Base-by-base conservation (phyloP, 768 basidiomycete species). In the Lentinula aciculospora region DNA sequence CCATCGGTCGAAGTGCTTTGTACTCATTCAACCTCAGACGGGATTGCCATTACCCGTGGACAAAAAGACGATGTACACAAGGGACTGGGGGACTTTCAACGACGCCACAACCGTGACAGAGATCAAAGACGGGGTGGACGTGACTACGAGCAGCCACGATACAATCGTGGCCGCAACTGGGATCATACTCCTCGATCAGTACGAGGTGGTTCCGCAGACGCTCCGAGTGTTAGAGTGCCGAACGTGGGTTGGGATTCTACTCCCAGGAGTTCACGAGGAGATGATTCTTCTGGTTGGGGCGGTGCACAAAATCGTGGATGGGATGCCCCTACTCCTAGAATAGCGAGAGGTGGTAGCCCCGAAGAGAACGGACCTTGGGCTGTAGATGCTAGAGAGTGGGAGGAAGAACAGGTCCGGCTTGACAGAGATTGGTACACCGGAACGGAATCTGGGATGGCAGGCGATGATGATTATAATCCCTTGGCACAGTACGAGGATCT, bases 391-490 rank as follows among this genome's bases (percentile, higher is more conserved):
- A 78, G 89, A 50, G 96, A 97, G 66, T 99, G 96, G 97, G 97
- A 98, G 70, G 96, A 98, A 65, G 97, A 98, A 69, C 94, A 97
- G 69, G 80, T 94, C 12, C 80, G 81, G 59, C 67, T 98, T 66
- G 97, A 99, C 70, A 79, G 97, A 27, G 94, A 98, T 66, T 99
- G 97, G 97, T 99, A 98, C 68, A 87, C 84, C 53, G 88, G 89
- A 45, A 92, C 90, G 23, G 96, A 94, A 66, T 94, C 94, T 60
- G 91, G 88, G 21, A 75, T 94, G 19, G 89, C 89, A 12, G 91
- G 88, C 10, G 92, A 97, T 62, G 94, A 94, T 54, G 94, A 94
- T 62, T 89, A 92, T 66, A 98, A 96, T 66, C 93, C 92, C 0
- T 83, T 98, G 32, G 79, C 93, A 0, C 92, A 95, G 61, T 99